Evolutionary conservation across 2,329 filamentous ascomycete species (phyloP), one percentile per base, ranked within the genome.

Genomic region (Mycocentrospora acerina): DNA sequence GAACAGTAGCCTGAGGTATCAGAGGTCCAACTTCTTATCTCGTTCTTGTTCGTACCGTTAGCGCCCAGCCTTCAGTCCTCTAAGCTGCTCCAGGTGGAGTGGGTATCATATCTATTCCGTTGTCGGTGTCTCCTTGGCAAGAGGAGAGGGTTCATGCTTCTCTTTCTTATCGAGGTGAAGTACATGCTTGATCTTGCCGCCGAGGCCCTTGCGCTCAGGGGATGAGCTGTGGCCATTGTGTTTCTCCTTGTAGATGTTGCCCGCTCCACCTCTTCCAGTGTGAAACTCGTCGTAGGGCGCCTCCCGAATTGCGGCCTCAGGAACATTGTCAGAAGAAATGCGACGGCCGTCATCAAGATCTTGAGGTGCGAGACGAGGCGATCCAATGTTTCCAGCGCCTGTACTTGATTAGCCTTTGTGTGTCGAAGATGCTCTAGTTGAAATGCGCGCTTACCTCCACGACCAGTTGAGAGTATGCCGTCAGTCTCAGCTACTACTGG

Each of bases 201-300:
- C 46, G 22, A 72, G 25, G 18, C 65, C 63, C 47, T 69, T 64
- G 35, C 48, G 53, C n/a, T 66, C 59, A 24, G 63, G 58, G 27
- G 53, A 55, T 19, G 62, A 53, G 42, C 60, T 67, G 44, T 75
- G 71, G n/a, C 71, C 71, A 24, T 70, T 69, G 40, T 71, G 72
- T 51, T 72, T 72, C 41, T 74, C 72, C 50, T 67, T 70, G 53
- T 75, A 66, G 13, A 73, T 63, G 48, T 75, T 75, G 18, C 72
- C 72, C 24, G 62, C 66, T 10, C 72, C 72, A 19, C 72, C 72
- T 13, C 72, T 66, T n/a, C 72, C 72, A 7, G 72, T 74, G 51
- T 74, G 72, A 46, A 68, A 75, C 45, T 74, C 70, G 17, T 72
- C 70, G 27, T 64, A 64, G 19, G n/a, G n/a, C 13, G 56, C 41